Base-by-base conservation (phyloP, 2,329 filamentous ascomycete genomes). In the Diaporthe eres region DNA sequence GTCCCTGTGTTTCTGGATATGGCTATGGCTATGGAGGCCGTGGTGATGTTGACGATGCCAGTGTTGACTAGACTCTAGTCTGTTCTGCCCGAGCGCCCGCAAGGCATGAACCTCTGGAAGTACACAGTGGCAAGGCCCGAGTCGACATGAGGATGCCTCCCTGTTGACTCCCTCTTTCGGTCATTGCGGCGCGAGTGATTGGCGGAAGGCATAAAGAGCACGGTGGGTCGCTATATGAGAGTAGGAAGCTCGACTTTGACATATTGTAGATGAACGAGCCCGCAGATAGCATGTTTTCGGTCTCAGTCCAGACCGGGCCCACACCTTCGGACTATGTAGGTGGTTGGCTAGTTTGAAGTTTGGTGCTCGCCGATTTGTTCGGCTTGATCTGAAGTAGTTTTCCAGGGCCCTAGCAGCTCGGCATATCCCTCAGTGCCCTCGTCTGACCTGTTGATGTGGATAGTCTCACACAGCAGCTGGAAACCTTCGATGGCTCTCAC, bases 341-440 rank as follows among this genome's bases (percentile, higher is more conserved):
- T 12, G 31, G 55, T 37, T 19, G 55, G 22, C 55, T 58, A 58
- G 17, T 58, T 58, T 5, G 31, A 37, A 58, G 4, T 28, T 58
- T 37, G 31, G 9, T 58, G 31, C 57, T n/a, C 34, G 31, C 34
- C 57, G 9, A 37, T 19, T 25, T 7, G 10, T 9, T 60, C 34
- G 15, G 31, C 19, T n/a, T 60, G 19, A 15, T 37, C 17, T 39
- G 37, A 19, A 28, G 34, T 8, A 19, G 37, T 37, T 25, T 44
- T 0, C 65, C 65, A 68, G 13, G 65, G 65, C 65, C 42, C 47
- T 13, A 53, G 65, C n/a, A 68, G 31, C 47, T 68, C 47, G 15
- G 47, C 47, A 51, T 79, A 79, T 5, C 78, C 78, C 42, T 76
- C 77, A 13, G 78, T 78, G 3, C 78, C 78, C 39, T 77, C 74